These are phyloP conservation scores for Hymenoscyphus albidus DNA, from an alignment of 2,329 filamentous ascomycete species.

Conservation along the genomic window DNA sequence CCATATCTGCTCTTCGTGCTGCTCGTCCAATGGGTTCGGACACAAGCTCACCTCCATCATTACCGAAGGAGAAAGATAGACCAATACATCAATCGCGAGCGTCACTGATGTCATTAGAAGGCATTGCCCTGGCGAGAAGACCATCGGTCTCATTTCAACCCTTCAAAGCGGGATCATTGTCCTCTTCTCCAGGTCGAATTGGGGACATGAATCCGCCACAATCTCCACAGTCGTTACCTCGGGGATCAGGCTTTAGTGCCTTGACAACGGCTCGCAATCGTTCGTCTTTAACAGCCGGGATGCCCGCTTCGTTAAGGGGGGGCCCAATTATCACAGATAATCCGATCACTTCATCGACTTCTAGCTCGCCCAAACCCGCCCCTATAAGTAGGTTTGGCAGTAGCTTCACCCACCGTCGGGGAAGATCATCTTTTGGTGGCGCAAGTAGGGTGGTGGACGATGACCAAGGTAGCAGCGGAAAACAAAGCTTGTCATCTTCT, in stretches of 20 bases:
- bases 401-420: conserved; percentile 84
- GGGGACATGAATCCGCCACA: conserved; percentile 40
- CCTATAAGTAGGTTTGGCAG: conserved; percentile 85
- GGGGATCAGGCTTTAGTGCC: conserved; percentile 45
- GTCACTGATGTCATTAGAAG: conserved; percentile 46
- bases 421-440: conserved; percentile 71
- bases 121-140: conserved; percentile 54
- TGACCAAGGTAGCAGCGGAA: conserved; percentile 76
- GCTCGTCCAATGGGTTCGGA: conserved; percentile 58
- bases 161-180: conserved; percentile 95
- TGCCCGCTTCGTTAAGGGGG: conserved; percentile 68
- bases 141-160: conserved; percentile 89
- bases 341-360: conserved; percentile 60
- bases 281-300: conserved; percentile 69
- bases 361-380: conserved; percentile 74
- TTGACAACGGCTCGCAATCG: conserved; percentile 62
- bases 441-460: conserved; percentile 63
- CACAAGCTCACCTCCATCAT: conserved; percentile 54
- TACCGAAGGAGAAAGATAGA: conserved; percentile 36
- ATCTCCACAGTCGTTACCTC: conserved; percentile 52
- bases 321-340: conserved; percentile 60
- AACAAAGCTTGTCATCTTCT: conserved; percentile 68
- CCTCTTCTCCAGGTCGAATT: conserved; percentile 66
- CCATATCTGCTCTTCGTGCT: conserved; percentile 76
- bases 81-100: conserved; percentile 32